Evolutionary conservation across 805 yeast species (phyloP), one percentile per base, ranked within the genome.

Genomic region (Candida maris): DNA sequence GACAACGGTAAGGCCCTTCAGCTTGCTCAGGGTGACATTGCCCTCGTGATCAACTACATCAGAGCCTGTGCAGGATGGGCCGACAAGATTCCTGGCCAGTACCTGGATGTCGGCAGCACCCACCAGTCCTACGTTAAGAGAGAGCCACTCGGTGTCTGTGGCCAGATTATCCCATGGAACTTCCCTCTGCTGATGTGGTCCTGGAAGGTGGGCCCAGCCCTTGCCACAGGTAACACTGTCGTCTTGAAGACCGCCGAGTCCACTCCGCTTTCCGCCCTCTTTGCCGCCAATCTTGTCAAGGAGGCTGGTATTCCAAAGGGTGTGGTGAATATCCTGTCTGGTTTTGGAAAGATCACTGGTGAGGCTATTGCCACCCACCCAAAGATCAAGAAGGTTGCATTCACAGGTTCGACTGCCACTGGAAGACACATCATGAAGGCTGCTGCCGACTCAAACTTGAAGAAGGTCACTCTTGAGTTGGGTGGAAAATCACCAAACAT

Each of bases 401-500:
- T 83, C 65, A 83, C 93, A 37, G 93, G 93, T 57, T 82, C 89
- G 19, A 83, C 93, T 30, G 79, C 74, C 35, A 71, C 81, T 44
- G 93, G 93, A 65, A 79, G 77, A 60, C 68, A 65, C 53, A 80
- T 83, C 46, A 81, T 83, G 79, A 68, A 68, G 44, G 73, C 72
- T 51, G 83, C 86, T 53, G 81, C 86, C 42, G 72, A 75, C 45
- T 68, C 85, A n/a, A 73, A 74, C 64, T 70, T 82, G 68, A 83
- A 83, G 73, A 82, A 82, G 67, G 82, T 81, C 35, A 81, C 91
- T 33, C 69, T 83, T 63, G 93, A 83, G 65, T 71, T 82, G 53
- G 93, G 93, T 63, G 93, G 93, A 63, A 83, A 83, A 62, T 81
- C 88, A 41, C 85, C 89, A 53, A 79, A 81, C 59, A 72, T 83